Conservation (phyloP, 2,329 filamentous ascomycete genomes). For the Aureobasidium sp. region DNA sequence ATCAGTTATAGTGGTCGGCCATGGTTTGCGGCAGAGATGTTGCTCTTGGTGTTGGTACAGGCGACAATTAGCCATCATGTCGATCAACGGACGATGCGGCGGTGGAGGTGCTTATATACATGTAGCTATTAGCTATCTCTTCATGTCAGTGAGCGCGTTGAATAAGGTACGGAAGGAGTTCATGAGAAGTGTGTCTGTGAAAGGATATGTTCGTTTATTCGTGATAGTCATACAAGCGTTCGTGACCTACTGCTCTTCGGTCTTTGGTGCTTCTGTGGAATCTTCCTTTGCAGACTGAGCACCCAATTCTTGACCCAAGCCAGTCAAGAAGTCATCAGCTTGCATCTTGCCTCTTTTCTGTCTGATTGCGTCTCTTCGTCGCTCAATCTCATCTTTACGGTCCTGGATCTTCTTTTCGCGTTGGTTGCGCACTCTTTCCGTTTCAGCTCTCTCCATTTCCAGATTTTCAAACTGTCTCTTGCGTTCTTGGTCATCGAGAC, state of each 20-base stretch:
- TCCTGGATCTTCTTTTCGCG: slow-evolving; percentile 64
- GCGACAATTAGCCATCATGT: no score
- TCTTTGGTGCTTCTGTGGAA: background rate
- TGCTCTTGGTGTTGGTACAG: no score
- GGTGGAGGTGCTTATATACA: no score
- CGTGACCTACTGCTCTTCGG: background rate
- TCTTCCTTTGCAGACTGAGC: background rate
- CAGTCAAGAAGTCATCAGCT: slow-evolving; percentile 77
- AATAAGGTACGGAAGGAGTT: no score
- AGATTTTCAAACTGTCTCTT: slow-evolving; percentile 82
- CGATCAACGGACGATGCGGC: no score
- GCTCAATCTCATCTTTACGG: slow-evolving; percentile 69
- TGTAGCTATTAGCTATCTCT: no score
- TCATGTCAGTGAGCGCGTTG: no score
- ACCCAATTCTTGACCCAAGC: slow-evolving; percentile 48
- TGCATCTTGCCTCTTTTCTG: slow-evolving; percentile 69
- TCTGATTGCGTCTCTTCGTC: slow-evolving; percentile 53
- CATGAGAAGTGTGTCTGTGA: background rate
- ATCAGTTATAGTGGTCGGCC: no score
- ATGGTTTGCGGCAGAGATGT: no score
- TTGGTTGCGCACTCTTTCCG: slow-evolving; percentile 67
- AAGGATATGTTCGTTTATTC: background rate
- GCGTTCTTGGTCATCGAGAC: slow-evolving; percentile 72
- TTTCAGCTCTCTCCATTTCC: slow-evolving; percentile 71
- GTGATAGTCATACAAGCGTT: background rate